phyloP scores from a whole-genome alignment of 805 yeast genomes.

The Candida railenensis region DNA sequence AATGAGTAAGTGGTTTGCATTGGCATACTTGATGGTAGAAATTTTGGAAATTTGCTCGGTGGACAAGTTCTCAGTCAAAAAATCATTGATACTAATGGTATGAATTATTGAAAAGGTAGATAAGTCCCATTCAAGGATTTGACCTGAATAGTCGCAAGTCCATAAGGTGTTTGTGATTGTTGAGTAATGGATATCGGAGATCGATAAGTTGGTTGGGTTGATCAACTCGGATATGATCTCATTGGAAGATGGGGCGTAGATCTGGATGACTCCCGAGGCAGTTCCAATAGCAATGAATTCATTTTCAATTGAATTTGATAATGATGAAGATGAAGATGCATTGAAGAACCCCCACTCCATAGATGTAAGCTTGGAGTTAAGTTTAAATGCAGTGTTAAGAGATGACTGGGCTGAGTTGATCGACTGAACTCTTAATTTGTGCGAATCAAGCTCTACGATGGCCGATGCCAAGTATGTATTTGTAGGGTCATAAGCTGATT shows the following conservation, averaged over 20 bases:
- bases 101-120: conserved; percentile 39
- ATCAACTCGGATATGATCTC: conserved; percentile 53
- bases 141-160: conserved; percentile 60
- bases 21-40: conserved; percentile 25
- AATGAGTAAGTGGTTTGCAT: conserved; percentile 47
- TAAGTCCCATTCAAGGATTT: conserved; percentile 62
- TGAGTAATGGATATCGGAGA: conserved; percentile 51
- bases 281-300: conserved; percentile 62
- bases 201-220: conserved; percentile 44
- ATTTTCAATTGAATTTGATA: conserved; percentile 6
- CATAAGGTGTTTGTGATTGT: conserved; percentile 46
- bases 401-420: conserved; percentile 39
- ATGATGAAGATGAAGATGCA: not conserved
- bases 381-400: conserved; percentile 47
- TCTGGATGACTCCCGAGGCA: conserved; percentile 59
- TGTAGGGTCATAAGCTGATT: conserved; percentile 58
- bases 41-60: conserved; percentile 33
- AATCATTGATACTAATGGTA: conserved; percentile 42
- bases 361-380: conserved; percentile 49
- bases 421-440: conserved; percentile 64
- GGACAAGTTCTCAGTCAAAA: conserved; percentile 25
- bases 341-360: conserved; percentile 50
- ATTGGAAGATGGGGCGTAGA: conserved; percentile 68
- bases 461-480: conserved; percentile 67
- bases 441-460: conserved; percentile 66